phyloP scores from a whole-genome alignment of 306 rosid species.

The Arachis stenosperma region DNA sequence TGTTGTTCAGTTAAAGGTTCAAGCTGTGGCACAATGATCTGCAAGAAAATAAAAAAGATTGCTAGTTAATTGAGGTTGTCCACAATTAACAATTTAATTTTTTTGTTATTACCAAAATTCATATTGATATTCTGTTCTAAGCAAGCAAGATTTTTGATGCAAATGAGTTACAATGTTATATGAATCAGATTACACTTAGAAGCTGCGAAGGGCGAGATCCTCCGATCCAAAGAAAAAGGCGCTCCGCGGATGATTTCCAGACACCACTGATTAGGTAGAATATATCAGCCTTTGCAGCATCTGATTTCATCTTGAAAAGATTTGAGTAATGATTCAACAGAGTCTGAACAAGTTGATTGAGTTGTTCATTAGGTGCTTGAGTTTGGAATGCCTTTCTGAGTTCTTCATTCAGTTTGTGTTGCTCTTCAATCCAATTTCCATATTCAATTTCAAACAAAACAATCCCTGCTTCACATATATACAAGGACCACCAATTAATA shows the following conservation, averaged over 20 bases:
- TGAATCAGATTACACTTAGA: conserved; percentile 62
- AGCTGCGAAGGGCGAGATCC: conserved; percentile 98
- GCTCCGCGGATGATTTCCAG: conserved; percentile 85
- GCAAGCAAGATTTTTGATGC: no score
- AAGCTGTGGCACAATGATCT: conserved; percentile 67
- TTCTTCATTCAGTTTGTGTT: conserved; percentile 57
- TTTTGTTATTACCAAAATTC: no score
- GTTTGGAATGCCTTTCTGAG: conserved; percentile 78
- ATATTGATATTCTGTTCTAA: no score
- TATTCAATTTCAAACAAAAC: conserved; percentile 81
- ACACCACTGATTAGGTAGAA: conserved; percentile 80
- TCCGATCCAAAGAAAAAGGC: conserved; percentile 92
- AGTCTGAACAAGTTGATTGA: conserved; percentile 61
- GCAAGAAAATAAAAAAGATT: conserved; percentile 7
- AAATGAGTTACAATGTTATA: background rate
- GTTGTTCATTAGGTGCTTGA: conserved; percentile 60
- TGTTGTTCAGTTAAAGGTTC: conserved; percentile 71
- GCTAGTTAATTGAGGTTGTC: conserved; percentile 2
- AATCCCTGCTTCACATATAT: conserved; percentile 55
- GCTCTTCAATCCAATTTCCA: conserved; percentile 85
- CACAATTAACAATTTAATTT: no score
- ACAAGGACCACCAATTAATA: background rate
- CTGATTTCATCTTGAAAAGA: conserved; percentile 76
- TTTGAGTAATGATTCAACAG: conserved; percentile 67
- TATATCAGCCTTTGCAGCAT: conserved; percentile 79